Evolutionary conservation across 495 filamentous ascomycete genomes (phyloP), one percentile per base, ranked within the genome.

Genomic region (Margaritispora aquatica): DNA sequence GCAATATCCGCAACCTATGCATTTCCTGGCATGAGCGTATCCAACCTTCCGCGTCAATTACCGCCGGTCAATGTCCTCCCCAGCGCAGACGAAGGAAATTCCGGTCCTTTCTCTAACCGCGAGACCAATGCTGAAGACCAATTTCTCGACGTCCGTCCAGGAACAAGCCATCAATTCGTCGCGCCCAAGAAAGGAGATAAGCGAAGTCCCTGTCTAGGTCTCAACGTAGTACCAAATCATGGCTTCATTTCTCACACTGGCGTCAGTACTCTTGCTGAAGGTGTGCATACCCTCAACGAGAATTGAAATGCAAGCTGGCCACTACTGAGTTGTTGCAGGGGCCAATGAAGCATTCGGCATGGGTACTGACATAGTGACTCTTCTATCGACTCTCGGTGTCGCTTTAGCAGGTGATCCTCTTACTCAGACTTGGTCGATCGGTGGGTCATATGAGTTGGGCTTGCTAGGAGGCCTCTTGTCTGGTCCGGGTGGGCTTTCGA

Each of bases 171-270:
- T 63, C 64, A 59, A 20, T 79, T 73, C 27, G 68, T 75, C 5
- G 67, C 75, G 4, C 75, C 73, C 0, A 64, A 61, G 22, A 56
- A 63, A 21, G 70, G 70, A n/a, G 73, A 77, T 62, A 70, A 74
- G 60, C 73, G 75, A 26, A 76, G 75, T 5, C 74, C 77, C 49
- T 82, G 79, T 55, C 78, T 77, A 2, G 77, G 77, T 47, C 66
- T 82, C 10, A 83, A 83, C 60, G 54, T 54, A n/a, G 54, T 49
- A n/a, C 79, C 80, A 48, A 81, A 82, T 50, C 78, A 80, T 65
- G 73, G 70, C 19, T 83, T 80, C 52, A 69, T 81, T 26, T 77
- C 80, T 2, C 73, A 75, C 49, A 77, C 73, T 61, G 80, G 80
- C 26, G 65, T 80, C 19, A 75, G 73, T 2, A 60, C 61, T 7